phyloP scores from a whole-genome alignment of 2,329 filamentous ascomycete genomes.

The Chaetomiaceae sp. region DNA sequence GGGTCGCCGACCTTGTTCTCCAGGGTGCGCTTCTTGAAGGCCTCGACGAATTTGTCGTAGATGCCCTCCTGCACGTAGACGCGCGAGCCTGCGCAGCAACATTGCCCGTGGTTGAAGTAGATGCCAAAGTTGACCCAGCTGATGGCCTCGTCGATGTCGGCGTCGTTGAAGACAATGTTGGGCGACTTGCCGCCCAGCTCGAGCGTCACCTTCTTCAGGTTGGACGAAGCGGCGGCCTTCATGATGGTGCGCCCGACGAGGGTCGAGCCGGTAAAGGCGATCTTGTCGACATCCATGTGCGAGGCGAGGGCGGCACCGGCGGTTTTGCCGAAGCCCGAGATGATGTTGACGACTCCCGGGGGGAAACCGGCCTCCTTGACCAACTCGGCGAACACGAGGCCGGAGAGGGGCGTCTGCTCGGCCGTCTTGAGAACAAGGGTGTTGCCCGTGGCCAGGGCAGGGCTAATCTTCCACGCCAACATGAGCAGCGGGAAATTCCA shows the following conservation, averaged over 20 bases:
- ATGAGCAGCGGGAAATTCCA: conserved; percentile 86
- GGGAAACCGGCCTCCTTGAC: conserved; percentile 76
- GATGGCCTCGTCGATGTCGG: conserved; percentile 71
- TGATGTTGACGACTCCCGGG: conserved; percentile 70
- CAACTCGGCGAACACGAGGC: conserved; percentile 58
- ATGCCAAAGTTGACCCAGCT: conserved; percentile 72
- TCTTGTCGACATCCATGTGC: conserved; percentile 79
- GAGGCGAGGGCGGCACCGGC: conserved; percentile 71
- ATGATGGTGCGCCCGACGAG: conserved; percentile 70
- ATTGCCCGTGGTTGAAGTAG: conserved; percentile 62
- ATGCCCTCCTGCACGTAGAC: conserved; percentile 82
- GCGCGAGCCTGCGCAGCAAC: conserved; percentile 72
- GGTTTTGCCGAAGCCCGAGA: conserved; percentile 72
- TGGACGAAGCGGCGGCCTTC: conserved; percentile 72
- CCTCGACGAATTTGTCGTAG: conserved; percentile 79
- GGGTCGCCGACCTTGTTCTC: conserved; percentile 80
- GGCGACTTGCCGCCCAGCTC: conserved; percentile 78
- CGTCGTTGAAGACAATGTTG: conserved; percentile 75
- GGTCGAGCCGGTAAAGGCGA: conserved; percentile 78
- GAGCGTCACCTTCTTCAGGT: conserved; percentile 78
- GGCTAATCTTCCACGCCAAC: conserved; percentile 77
- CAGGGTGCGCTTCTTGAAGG: conserved; percentile 72
- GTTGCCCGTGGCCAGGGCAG: conserved; percentile 69
- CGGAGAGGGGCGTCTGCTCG: conserved; percentile 71
- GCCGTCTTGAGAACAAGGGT: conserved; percentile 69